Evolutionary conservation across 2,329 filamentous ascomycete species (phyloP), one percentile per base, ranked within the genome.

Genomic region (Penicillium occitanis): DNA sequence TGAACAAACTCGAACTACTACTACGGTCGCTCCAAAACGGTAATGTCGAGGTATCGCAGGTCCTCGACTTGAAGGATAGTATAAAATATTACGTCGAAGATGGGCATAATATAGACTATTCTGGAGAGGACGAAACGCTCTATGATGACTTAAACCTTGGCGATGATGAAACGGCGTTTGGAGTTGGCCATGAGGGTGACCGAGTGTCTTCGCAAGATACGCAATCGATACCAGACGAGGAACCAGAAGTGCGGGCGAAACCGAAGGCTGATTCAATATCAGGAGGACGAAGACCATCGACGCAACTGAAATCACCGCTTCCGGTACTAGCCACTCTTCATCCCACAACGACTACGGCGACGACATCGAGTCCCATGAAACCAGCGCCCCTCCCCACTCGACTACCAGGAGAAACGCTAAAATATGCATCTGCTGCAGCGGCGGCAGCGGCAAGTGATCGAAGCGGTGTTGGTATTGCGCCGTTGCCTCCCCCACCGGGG

Each of bases 1-100:
- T 96, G 75, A 88, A 88, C 70, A 97, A 96, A 77, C 85, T 99
- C 69, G 95, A 99, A 80, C 85, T 98, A 66, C 88, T 98, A 73
- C 88, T 94, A 73, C 88, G 95, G 71, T 91, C 92, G 33, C 82
- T 99, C 70, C 93, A 98, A 76, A 99, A 99, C 75, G 94, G 93
- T 66, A 92, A 90, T 69, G 87, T 98, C 71, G 94, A 98, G 66
- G 86, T 90, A 22, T 91, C 93, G 5, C 89, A 95, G 76, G 93
- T 99, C 71, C 90, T 88, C 69, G 91, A 95, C 1, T 83, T 98
- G 63, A 92, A 97, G 77, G 94, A 98, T 71, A 90, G 88, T 76
- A 98, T 99, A 78, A 90, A 90, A 73, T 97, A 97, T 80, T 99
- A 98, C 77, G 93, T 98, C 59, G 89, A 93, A 64, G 93, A 95